phyloP scores from a whole-genome alignment of 2,329 filamentous ascomycete species.

The Fusarium pseudoanthophilum region DNA sequence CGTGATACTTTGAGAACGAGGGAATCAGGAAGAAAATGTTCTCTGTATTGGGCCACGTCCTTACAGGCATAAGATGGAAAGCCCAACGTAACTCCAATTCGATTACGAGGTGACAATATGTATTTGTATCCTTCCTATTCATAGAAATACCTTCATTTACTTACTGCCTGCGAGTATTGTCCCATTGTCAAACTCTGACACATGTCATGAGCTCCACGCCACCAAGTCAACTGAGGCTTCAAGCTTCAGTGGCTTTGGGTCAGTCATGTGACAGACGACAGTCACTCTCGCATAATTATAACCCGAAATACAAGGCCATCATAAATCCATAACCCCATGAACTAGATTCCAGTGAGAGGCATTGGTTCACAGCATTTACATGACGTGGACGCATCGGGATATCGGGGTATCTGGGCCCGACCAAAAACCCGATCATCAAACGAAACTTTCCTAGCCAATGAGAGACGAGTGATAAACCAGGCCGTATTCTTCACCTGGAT shows the following conservation, averaged over 20 bases:
- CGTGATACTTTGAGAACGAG: fast-evolving
- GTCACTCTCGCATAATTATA: neutral
- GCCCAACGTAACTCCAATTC: no score
- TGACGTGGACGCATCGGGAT: neutral
- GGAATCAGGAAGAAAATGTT: neutral
- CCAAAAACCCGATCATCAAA: neutral
- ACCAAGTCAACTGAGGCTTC: neutral
- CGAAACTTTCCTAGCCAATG: neutral
- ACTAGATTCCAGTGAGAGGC: fast-evolving
- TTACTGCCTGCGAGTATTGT: no score
- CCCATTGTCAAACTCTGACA: no score
- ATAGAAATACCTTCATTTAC: neutral
- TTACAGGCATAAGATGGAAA: fast-evolving
- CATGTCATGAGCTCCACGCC: neutral
- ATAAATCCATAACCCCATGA: fast-evolving
- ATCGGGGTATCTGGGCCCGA: neutral
- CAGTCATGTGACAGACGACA: neutral
- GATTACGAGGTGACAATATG: fast-evolving
- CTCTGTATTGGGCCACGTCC: fast-evolving
- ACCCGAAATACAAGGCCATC: fast-evolving
- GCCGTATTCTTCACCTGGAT: fast-evolving
- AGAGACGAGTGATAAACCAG: fast-evolving
- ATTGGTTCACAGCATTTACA: neutral
- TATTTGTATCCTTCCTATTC: fast-evolving
- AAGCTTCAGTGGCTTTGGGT: neutral